Evolutionary conservation across 2,329 filamentous ascomycete genomes (phyloP).

Genomic region (Aureobasidium sp.): DNA sequence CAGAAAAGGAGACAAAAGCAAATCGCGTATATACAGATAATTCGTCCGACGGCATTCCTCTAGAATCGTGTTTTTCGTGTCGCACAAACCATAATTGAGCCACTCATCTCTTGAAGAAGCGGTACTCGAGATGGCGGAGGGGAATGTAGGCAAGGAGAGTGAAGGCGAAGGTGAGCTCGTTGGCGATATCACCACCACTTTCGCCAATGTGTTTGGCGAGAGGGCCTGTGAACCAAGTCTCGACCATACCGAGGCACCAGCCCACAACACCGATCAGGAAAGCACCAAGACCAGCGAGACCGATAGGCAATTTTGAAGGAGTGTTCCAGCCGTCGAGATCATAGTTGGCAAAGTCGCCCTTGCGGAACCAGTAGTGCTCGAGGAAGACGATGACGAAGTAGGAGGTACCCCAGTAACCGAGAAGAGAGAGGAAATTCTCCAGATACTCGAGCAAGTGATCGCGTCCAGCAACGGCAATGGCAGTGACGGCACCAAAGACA

Average conservation of each 20-base stretch:
- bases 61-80: not conserved
- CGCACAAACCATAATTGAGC: not conserved
- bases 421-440: conserved; percentile 39
- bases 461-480: conserved; percentile 38
- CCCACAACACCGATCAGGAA: conserved; percentile 35
- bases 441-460: conserved; percentile 37
- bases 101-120: conserved; percentile 34
- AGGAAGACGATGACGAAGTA: conserved; percentile 42
- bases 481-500: conserved; percentile 38
- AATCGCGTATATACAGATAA: conserved; percentile 11
- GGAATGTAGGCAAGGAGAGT: conserved; percentile 44
- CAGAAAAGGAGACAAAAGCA: not conserved
- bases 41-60: conserved; percentile 1
- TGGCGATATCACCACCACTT: conserved; percentile 50
- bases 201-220: conserved; percentile 51
- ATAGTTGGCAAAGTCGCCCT: conserved; percentile 35
- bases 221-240: conserved; percentile 54
- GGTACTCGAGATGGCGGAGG: conserved; percentile 44
- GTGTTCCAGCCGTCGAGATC: conserved; percentile 42
- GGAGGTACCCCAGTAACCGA: conserved; percentile 43
- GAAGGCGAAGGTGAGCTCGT: conserved; percentile 47
- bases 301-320: conserved; percentile 35
- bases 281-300: conserved; percentile 34
- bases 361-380: conserved; percentile 41
- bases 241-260: conserved; percentile 53